These are phyloP conservation scores for Lactarius pseudohatsudake DNA, from an alignment of 768 basidiomycete genomes.

Conservation along the genomic window DNA sequence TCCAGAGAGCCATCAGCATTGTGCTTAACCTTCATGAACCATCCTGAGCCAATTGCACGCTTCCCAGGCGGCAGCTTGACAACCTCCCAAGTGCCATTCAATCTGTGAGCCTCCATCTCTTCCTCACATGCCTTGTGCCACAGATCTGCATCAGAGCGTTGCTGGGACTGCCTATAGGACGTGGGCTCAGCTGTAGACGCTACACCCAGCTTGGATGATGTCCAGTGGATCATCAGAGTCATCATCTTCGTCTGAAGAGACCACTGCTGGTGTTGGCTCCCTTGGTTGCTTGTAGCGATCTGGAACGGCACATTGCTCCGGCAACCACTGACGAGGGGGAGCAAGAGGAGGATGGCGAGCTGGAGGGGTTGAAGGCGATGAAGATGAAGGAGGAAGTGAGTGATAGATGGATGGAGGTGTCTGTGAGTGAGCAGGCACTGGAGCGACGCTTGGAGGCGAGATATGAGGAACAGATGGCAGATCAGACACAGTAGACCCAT, in stretches of 20 bases:
- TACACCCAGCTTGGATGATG: background rate
- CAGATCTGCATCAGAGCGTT: background rate
- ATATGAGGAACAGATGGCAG: background rate
- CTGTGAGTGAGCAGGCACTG: background rate
- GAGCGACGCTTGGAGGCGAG: background rate
- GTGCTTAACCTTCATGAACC: too few species aligned
- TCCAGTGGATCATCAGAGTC: background rate
- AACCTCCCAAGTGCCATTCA: conserved; percentile 5
- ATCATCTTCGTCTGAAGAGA: background rate
- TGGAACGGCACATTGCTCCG: background rate
- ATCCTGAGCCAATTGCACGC: too few species aligned
- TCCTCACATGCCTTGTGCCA: conserved; percentile 2
- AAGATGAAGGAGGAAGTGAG: background rate
- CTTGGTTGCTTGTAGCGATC: background rate
- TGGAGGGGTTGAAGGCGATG: background rate
- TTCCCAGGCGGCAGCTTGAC: too few species aligned
- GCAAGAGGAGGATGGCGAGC: background rate
- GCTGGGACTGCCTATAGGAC: background rate
- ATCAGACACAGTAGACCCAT: background rate
- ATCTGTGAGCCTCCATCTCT: conserved; percentile 10
- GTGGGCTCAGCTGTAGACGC: background rate
- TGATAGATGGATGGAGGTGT: background rate
- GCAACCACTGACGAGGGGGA: background rate
- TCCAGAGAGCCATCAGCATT: too few species aligned
- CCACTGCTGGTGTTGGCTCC: background rate